Conservation (phyloP, 106 monocot genomes). For the Dioscorea alata region DNA sequence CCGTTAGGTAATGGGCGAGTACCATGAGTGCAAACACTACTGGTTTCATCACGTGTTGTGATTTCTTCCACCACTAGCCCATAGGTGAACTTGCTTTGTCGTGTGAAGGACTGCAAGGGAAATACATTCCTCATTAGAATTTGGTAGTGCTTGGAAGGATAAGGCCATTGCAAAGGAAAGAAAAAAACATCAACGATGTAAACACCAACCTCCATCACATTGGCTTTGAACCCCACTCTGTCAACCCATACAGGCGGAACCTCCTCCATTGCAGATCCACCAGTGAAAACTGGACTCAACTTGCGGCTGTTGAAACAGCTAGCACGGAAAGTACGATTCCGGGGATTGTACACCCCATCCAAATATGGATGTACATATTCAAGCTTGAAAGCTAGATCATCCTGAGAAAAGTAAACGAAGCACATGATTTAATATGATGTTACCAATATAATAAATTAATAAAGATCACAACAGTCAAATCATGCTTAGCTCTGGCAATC, state of each 20-base stretch:
- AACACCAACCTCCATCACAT: conserved; percentile 75
- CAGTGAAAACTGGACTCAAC: conserved; percentile 88
- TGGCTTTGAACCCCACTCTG: conserved; percentile 89
- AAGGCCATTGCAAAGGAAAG: too few relatives aligned
- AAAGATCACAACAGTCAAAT: too few relatives aligned
- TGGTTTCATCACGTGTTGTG: conserved; percentile 91
- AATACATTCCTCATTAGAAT: neutral
- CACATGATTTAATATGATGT: too few relatives aligned
- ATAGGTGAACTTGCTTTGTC: conserved; percentile 95
- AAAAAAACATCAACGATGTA: too few relatives aligned
- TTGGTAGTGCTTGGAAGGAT: neutral
- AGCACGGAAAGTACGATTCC: conserved; percentile 77
- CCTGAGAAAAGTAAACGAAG: conserved; percentile 27
- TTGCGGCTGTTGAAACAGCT: conserved; percentile 93
- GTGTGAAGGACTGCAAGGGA: conserved; percentile 58
- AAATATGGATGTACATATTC: conserved; percentile 98
- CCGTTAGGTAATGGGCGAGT: conserved; percentile 69
- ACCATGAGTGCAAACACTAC: conserved; percentile 85
- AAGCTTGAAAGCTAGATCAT: conserved; percentile 93
- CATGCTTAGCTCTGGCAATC: too few relatives aligned
- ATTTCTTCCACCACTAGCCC: conserved; percentile 94
- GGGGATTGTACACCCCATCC: conserved; percentile 71
- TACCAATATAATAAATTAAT: too few relatives aligned
- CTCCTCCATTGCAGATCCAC: conserved; percentile 81
- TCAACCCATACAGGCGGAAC: conserved; percentile 93